These are phyloP conservation scores for Codiaeum variegatum DNA, from an alignment of 441 rosid species.

Conservation along the genomic window DNA sequence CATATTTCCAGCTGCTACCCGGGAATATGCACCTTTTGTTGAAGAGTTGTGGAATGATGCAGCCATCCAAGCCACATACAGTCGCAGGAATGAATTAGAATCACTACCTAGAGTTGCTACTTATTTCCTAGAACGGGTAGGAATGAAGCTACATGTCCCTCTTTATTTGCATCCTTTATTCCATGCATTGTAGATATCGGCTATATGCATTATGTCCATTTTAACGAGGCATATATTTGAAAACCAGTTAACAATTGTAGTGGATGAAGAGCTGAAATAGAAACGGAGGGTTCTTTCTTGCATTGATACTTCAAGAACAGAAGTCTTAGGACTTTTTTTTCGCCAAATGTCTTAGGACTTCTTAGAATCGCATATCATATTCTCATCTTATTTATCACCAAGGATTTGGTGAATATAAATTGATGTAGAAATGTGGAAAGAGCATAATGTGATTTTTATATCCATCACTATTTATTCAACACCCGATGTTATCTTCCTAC, in stretches of 20 bases:
- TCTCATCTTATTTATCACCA: not conserved
- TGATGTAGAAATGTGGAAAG: constrained; percentile 6
- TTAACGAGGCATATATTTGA: not conserved
- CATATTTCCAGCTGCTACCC: constrained; percentile 61
- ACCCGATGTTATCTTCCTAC: constrained; percentile 17
- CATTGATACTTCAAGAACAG: not conserved
- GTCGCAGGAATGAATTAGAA: constrained; percentile 66
- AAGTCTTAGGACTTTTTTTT: constrained; percentile 3
- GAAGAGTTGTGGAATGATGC: constrained; percentile 84
- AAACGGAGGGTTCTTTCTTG: not conserved
- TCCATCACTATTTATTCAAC: not conserved
- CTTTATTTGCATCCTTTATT: not conserved
- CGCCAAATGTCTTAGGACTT: not conserved
- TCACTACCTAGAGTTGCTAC: constrained; percentile 70
- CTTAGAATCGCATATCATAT: not conserved
- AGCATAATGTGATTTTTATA: not conserved
- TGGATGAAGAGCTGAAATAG: not conserved
- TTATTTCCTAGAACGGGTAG: constrained; percentile 79
- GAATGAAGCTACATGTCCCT: constrained; percentile 18
- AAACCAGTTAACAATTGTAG: not conserved
- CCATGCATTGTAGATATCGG: not conserved
- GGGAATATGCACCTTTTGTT: constrained; percentile 63
- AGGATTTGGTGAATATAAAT: not conserved
- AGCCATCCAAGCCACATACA: constrained; percentile 78
- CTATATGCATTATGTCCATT: not conserved